phyloP scores from a whole-genome alignment of 116 monocot genomes.

The Dioscorea cayenensis region DNA sequence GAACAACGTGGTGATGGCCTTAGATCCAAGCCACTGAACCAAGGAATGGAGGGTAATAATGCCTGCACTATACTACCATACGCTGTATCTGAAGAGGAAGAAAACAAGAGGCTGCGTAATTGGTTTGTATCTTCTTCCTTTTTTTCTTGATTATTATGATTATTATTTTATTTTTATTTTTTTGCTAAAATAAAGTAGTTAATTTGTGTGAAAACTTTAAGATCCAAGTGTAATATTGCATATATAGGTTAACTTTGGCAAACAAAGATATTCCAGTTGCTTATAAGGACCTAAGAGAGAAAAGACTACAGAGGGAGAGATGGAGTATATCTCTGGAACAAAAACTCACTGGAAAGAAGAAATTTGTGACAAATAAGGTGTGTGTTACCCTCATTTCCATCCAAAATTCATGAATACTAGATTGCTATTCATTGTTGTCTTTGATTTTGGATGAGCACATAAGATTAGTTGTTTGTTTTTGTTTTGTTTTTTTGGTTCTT shows the following conservation, averaged over 20 bases:
- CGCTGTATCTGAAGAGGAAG: slow-evolving; percentile 42
- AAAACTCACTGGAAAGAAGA: slow-evolving; percentile 25
- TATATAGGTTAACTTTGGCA: slow-evolving; percentile 32
- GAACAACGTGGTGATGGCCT: slow-evolving; percentile 56
- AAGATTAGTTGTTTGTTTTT: not conserved
- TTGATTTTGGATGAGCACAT: not conserved
- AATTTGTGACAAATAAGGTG: not conserved
- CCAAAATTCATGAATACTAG: not conserved
- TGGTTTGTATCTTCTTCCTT: slow-evolving; percentile 41
- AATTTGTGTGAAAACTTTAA: not conserved
- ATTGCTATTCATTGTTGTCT: not conserved
- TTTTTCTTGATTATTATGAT: too few species aligned
- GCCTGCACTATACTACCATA: slow-evolving; percentile 38
- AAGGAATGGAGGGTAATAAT: slow-evolving; percentile 38
- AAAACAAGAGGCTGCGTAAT: slow-evolving; percentile 44
- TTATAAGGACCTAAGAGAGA: slow-evolving; percentile 20
- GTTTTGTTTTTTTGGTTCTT: too few species aligned
- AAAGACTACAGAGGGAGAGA: slow-evolving; percentile 15
- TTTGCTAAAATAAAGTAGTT: not conserved
- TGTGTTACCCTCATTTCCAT: not conserved
- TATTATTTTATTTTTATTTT: too few species aligned
- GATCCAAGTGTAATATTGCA: not conserved
- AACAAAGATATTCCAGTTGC: slow-evolving; percentile 31
- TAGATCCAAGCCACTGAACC: slow-evolving; percentile 36
- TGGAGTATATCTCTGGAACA: slow-evolving; percentile 18